phyloP scores from a whole-genome alignment of 257 asterid genomes.

The Lantana camara region DNA sequence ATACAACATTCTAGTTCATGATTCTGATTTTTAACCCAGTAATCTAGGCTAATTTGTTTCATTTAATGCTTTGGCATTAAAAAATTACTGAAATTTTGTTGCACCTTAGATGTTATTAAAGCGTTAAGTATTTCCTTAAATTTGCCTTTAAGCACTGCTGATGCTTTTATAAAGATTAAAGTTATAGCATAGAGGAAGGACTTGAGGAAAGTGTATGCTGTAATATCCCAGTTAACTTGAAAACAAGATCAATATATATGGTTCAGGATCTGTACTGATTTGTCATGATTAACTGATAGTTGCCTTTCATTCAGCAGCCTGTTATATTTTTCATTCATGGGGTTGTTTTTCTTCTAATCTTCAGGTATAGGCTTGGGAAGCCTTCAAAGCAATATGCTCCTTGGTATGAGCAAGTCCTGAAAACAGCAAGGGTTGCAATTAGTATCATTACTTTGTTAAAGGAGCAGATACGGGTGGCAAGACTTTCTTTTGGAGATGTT shows the following conservation, averaged over 20 bases:
- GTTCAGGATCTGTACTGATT: constrained; percentile 10
- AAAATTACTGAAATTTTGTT: background rate
- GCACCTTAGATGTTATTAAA: constrained; percentile 11
- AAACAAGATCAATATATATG: constrained; percentile 3
- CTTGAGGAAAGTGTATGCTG: constrained; percentile 6
- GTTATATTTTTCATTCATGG: constrained; percentile 1
- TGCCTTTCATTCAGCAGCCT: constrained; percentile 15
- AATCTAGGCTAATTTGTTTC: constrained; percentile 6
- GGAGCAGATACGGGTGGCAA: constrained; percentile 75
- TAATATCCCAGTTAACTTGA: background rate
- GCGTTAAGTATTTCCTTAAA: background rate
- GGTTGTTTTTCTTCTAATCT: constrained; percentile 28
- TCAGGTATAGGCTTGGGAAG: constrained; percentile 92
- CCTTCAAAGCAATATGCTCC: constrained; percentile 93
- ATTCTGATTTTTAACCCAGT: constrained; percentile 1
- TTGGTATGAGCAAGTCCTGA: constrained; percentile 84
- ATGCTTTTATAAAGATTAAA: constrained; percentile 7
- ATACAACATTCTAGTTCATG: background rate
- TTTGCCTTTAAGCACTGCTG: constrained; percentile 4
- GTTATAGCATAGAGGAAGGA: constrained; percentile 10
- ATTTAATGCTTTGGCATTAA: background rate
- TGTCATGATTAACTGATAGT: background rate
- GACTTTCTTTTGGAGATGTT: constrained; percentile 82
- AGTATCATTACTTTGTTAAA: constrained; percentile 77
- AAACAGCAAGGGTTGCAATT: constrained; percentile 78